Conservation (phyloP, 306 rosid species). For the Medicago ruthenica region DNA sequence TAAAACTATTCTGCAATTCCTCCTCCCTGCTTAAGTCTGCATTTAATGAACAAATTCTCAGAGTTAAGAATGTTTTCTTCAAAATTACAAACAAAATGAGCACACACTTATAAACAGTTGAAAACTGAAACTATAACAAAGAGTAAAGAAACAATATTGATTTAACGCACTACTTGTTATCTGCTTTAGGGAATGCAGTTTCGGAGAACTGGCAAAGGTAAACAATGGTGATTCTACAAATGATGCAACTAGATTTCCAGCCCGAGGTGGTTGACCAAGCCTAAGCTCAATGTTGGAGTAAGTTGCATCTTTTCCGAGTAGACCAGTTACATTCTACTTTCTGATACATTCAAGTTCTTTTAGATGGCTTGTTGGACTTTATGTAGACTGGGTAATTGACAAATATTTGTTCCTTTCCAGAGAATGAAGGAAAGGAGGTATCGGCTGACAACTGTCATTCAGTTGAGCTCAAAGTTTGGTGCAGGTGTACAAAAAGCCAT, state of each 20-base stretch:
- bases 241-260: slow-evolving; percentile 50
- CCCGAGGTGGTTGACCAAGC: slow-evolving; percentile 69
- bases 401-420: slow-evolving; percentile 46
- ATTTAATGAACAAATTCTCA: slow-evolving; percentile 36
- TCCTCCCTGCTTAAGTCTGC: slow-evolving; percentile 51
- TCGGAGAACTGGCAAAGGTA: slow-evolving; percentile 52
- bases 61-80: slow-evolving; percentile 35
- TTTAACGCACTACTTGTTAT: slow-evolving; percentile 57
- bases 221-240: slow-evolving; percentile 50
- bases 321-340: slow-evolving; percentile 40
- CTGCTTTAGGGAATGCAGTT: slow-evolving; percentile 50
- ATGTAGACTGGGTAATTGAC: slow-evolving; percentile 43
- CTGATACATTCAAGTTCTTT: slow-evolving; percentile 50
- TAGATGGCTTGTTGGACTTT: slow-evolving; percentile 45
- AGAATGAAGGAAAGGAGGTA: slow-evolving; percentile 48
- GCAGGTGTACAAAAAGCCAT: slow-evolving; percentile 35
- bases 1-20: slow-evolving; percentile 40
- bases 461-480: slow-evolving; percentile 46
- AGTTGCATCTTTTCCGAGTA: slow-evolving; percentile 53
- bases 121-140: slow-evolving; percentile 27
- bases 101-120: slow-evolving; percentile 23
- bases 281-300: slow-evolving; percentile 62
- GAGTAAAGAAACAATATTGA: slow-evolving; percentile 31
- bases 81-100: neutral
- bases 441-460: slow-evolving; percentile 44